Percentiles rank a stretch among this genome's conserved stretches.
These are phyloP conservation scores for Populus nigra DNA, from an alignment of 345 rosid genomes.

Conservation along the genomic window DNA sequence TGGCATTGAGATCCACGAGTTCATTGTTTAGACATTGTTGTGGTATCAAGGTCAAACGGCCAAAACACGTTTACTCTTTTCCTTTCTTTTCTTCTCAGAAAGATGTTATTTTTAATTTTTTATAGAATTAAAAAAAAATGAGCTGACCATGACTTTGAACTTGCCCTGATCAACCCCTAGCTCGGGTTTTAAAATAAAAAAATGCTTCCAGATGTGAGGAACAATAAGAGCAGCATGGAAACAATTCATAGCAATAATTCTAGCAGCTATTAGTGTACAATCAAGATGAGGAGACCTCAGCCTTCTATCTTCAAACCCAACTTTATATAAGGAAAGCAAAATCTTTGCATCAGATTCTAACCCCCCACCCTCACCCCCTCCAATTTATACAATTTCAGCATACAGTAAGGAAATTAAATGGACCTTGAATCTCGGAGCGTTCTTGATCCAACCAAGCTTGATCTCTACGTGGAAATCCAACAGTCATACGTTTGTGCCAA, in stretches of 20 bases:
- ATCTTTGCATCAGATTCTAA: constrained; percentile 28
- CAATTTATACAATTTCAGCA: constrained; percentile 43
- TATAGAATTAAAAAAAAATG: too few relatives aligned
- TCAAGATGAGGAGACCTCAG: constrained; percentile 17
- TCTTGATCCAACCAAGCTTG: constrained; percentile 6
- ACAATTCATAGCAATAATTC: constrained; percentile 15
- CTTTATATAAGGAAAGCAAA: constrained; percentile 18
- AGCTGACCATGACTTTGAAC: too few relatives aligned
- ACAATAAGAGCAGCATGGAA: constrained; percentile 3
- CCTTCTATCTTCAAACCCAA: constrained; percentile 34
- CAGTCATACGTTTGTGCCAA: constrained; percentile 50
- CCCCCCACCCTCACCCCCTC: constrained; percentile 10
- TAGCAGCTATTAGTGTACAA: constrained; percentile 34
- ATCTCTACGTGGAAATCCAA: constrained; percentile 4
- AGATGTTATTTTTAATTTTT: too few relatives aligned
- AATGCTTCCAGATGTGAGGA: not conserved
- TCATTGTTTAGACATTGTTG: not conserved
- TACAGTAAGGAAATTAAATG: constrained; percentile 26
- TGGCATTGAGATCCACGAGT: not conserved
- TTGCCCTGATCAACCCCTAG: too few relatives aligned
- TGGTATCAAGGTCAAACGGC: not conserved
- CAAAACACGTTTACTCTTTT: too few relatives aligned
- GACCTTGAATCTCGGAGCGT: constrained; percentile 22
- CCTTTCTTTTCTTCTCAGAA: too few relatives aligned
- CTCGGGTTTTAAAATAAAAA: too few relatives aligned